A percentile compares a stretch with the other conserved stretches of the same genome.
phyloP scores from a whole-genome alignment of 2,329 filamentous ascomycete species.

The Hypoxylon sp. region DNA sequence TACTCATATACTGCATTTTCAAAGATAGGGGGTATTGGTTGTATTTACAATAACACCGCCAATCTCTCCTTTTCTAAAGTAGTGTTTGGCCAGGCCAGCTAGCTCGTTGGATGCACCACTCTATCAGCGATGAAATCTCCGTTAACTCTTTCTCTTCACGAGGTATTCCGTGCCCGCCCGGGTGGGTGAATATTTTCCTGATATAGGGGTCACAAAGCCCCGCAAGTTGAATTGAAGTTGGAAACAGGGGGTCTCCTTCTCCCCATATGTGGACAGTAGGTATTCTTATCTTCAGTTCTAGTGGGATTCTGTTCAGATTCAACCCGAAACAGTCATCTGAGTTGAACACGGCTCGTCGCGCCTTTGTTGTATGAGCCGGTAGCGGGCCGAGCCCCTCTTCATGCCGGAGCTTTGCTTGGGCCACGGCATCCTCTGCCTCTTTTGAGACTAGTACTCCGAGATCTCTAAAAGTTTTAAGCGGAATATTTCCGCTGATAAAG shows the following conservation, averaged over 20 bases:
- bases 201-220: slow-evolving; percentile 54
- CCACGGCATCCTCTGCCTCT: slow-evolving; percentile 51
- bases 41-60: not conserved
- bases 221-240: slow-evolving; percentile 50
- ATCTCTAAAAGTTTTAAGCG: slow-evolving; percentile 55
- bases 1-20: not conserved
- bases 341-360: slow-evolving; percentile 50
- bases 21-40: not conserved
- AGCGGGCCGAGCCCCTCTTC: slow-evolving; percentile 38
- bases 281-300: slow-evolving; percentile 53
- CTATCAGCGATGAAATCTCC: slow-evolving; percentile 44
- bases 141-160: slow-evolving; percentile 37
- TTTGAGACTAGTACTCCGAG: slow-evolving; percentile 55
- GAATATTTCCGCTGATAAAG: slow-evolving; percentile 59
- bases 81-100: slow-evolving; percentile 50
- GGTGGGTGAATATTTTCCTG: slow-evolving; percentile 48
- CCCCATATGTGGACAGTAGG: slow-evolving; percentile 53
- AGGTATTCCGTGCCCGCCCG: slow-evolving; percentile 43
- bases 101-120: slow-evolving; percentile 49
- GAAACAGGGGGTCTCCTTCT: slow-evolving; percentile 48
- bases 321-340: slow-evolving; percentile 54
- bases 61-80: slow-evolving; percentile 8
- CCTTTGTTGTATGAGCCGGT: slow-evolving; percentile 38
- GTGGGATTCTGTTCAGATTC: slow-evolving; percentile 51
- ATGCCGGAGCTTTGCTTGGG: slow-evolving; percentile 45